Evolutionary conservation across 2,329 filamentous ascomycete species (phyloP), one percentile per base, ranked within the genome.

Genomic region (Lasiodiplodia hormozganensis): DNA sequence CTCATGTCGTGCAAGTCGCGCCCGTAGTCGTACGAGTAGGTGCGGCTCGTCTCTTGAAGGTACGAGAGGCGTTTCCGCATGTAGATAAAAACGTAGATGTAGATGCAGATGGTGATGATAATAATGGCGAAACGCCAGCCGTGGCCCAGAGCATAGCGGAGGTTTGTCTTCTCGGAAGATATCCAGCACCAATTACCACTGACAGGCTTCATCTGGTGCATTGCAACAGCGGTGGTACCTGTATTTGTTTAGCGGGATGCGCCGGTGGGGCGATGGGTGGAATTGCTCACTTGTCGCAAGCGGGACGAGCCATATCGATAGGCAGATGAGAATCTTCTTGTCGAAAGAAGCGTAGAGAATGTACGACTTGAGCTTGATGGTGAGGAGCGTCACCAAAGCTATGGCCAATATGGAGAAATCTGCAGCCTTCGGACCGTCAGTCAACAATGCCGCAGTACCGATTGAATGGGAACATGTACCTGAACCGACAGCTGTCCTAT

Each of bases 171-270:
- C 3, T 75, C 71, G 8, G 74, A 69, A 11, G 77, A 74, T 69
- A 85, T 84, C 83, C 83, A 85, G 72, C 83, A 84, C 82, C 83
- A 85, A 69, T 84, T 84, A 0, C 82, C 82, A 3, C 80, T 82
- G 1, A 83, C 82, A 38, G 80, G 79, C 4, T 74, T 77, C 67
- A 79, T 78, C n/a, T 73, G 69, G 11, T 68, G 34, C 56, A 68
- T 53, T 1, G 47, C 66, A 3, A 62, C 66, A 3, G 66, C 66
- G 4, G 66, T 53, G 7, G 56, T 68, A 47, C 65, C 65, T 68
- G 12, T 6, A 25, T 5, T 28, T 18, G 25, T 21, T 67, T 25
- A 67, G 65, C 28, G 21, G 28, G 16, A 51, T 34, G 54, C 25
- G 51, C 53, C 6, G 12, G 34, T 25, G n/a, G 16, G 21, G 66